Evolutionary conservation across 2,329 filamentous ascomycete species (phyloP), one percentile per base, ranked within the genome.

Genomic region (Alternaria triticimaculans): DNA sequence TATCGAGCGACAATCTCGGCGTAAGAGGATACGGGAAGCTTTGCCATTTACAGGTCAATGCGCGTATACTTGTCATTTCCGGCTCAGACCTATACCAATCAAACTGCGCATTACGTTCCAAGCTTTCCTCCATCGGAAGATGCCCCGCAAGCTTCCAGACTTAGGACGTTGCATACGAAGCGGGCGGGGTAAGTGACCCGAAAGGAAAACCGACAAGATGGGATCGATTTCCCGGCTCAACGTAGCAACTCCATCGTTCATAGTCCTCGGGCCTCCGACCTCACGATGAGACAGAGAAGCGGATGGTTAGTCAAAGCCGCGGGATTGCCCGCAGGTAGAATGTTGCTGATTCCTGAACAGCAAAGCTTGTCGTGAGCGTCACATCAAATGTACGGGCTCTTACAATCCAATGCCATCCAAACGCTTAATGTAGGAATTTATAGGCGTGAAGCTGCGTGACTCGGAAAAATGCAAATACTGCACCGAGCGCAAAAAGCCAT

Each of bases 391-490:
- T 76, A 70, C 46, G 69, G 6, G 30, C 20, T 28, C 15, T 23
- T 20, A 51, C 48, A 21, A 21, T 33, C 26, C 48, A 33, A 51
- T 51, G 48, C 8, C 23, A 44, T 55, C 25, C 37, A 25, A 26
- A 45, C 23, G 53, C 53, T 55, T 15, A 55, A 26, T 20, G 43
- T 44, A 41, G 18, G 14, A 21, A 33, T 14, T 18, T 41, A 18
- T 46, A 76, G 74, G 74, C 53, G 72, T 76, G 18, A 75, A 76
- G 55, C 48, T 75, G 53, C 72, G 70, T 55, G 70, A 76, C 41
- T 71, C 68, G 7, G 72, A 74, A 6, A 71, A 72, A 54, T 76
- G 74, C 67, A 75, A 74, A 58, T 75, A 76, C 53, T 76, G 74
- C 61, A 69, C 67, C n/a, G 73, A 76, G 50, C 64, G 72, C 25